phyloP scores from a whole-genome alignment of 192 early-diverging fungal genomes.

The Backusella liffmaniae region DNA sequence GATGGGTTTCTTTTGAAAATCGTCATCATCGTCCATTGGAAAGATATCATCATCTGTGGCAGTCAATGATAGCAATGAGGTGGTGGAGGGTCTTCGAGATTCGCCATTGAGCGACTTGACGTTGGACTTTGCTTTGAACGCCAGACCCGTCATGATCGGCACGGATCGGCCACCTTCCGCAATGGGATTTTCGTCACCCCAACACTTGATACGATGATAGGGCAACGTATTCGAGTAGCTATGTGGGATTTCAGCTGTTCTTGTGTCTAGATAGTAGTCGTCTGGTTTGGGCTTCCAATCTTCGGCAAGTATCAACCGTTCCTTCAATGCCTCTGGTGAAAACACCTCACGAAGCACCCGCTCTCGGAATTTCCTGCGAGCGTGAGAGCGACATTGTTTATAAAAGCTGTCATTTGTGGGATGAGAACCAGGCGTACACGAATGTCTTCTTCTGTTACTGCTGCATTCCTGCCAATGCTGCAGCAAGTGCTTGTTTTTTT shows the following conservation, averaged over 20 bases:
- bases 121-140: background rate
- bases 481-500: constrained; percentile 90
- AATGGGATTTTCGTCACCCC: background rate
- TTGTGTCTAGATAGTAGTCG: background rate
- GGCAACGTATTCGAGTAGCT: background rate
- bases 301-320: constrained; percentile 61
- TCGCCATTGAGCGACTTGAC: background rate
- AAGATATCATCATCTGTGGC: constrained; percentile 16
- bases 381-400: background rate
- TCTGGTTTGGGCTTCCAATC: constrained; percentile 16
- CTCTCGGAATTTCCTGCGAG: constrained; percentile 53
- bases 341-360: constrained; percentile 90
- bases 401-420: background rate
- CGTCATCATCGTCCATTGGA: constrained; percentile 26
- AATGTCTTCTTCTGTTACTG: constrained; percentile 21
- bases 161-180: constrained; percentile 10
- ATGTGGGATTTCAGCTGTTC: background rate
- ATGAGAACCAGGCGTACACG: background rate
- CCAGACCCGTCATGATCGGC: background rate
- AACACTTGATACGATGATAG: background rate
- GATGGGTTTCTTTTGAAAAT: background rate
- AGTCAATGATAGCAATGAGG: background rate
- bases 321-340: constrained; percentile 78
- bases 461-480: constrained; percentile 49
- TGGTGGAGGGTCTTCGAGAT: background rate